These are phyloP conservation scores for Nakaseomyces kungkrabaensis DNA, from an alignment of 1,139 yeast genomes.

Conservation along the genomic window DNA sequence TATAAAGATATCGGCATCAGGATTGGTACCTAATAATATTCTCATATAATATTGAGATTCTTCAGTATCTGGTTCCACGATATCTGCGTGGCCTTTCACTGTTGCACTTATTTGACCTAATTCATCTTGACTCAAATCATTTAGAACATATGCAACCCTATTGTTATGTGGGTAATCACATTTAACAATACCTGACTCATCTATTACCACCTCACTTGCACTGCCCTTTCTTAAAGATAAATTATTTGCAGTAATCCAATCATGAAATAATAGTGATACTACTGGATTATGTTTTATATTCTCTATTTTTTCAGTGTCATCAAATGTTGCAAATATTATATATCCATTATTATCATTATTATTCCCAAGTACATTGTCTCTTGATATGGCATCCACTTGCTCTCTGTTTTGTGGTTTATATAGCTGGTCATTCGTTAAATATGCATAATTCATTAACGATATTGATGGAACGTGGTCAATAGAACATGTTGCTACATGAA, in stretches of 20 bases:
- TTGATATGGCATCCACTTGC: background rate
- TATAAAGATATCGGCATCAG: conserved; percentile 61
- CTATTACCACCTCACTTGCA: conserved; percentile 3
- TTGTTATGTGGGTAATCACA: conserved; percentile 13
- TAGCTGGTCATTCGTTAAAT: conserved; percentile 34
- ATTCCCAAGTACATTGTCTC: conserved; percentile 7
- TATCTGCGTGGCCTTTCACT: conserved; percentile 56
- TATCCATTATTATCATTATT: conserved; percentile 27
- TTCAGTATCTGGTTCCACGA: conserved; percentile 34
- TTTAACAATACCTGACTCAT: conserved; percentile 3
- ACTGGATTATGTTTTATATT: conserved; percentile 60
- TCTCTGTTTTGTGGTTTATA: conserved; percentile 10
- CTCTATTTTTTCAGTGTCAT: conserved; percentile 56
- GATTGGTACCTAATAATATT: conserved; percentile 48
- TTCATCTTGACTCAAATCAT: conserved; percentile 65
- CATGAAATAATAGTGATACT: conserved; percentile 80
- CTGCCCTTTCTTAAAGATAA: conserved; percentile 24
- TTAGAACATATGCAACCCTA: conserved; percentile 48
- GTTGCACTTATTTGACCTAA: conserved; percentile 71
- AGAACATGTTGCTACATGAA: conserved; percentile 74
- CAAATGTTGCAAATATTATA: conserved; percentile 62
- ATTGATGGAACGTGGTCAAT: conserved; percentile 64
- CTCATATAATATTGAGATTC: conserved; percentile 46
- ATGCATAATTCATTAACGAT: conserved; percentile 80
- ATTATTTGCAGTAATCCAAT: conserved; percentile 63